phyloP scores from a whole-genome alignment of 2,329 filamentous ascomycete genomes.

The Colletotrichum sp. region DNA sequence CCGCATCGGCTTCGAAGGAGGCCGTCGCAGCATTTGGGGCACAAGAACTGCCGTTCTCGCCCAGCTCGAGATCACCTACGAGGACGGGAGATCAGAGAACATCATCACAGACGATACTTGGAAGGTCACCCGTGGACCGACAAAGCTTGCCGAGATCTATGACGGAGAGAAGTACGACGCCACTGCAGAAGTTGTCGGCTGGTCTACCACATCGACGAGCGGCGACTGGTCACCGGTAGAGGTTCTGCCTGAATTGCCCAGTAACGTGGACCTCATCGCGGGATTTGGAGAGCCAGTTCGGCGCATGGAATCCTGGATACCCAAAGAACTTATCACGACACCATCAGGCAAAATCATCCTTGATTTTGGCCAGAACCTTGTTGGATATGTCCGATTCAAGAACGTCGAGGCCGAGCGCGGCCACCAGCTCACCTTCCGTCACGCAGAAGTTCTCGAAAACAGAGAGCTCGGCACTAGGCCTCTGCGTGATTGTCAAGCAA shows the following conservation, averaged over 20 bases:
- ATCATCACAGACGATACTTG: not conserved
- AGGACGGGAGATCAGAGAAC: not conserved
- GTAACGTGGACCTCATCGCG: not conserved
- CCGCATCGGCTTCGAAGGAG: slow-evolving; percentile 26
- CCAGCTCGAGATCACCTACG: not conserved
- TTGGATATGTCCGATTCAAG: slow-evolving; percentile 35
- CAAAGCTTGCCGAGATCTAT: slow-evolving; percentile 16
- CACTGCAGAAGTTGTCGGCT: not conserved
- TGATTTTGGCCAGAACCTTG: slow-evolving; percentile 50
- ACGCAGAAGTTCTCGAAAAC: slow-evolving; percentile 48
- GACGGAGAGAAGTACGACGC: slow-evolving; percentile 21
- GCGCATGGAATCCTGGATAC: slow-evolving; percentile 30
- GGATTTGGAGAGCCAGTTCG: not conserved
- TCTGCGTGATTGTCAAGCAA: slow-evolving; percentile 38
- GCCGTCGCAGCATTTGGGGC: slow-evolving; percentile 30
- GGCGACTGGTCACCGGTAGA: not conserved
- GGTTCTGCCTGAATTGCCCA: not conserved
- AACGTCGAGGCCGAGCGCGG: slow-evolving; percentile 23
- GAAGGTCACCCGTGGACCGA: not conserved
- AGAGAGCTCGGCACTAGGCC: slow-evolving; percentile 42
- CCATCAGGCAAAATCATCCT: slow-evolving; percentile 39
- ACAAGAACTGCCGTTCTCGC: not conserved
- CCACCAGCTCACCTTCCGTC: slow-evolving; percentile 34
- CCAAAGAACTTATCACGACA: slow-evolving; percentile 31
- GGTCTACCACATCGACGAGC: not conserved